Base-by-base conservation (phyloP, 129 eudicot species). In the Artemisia annua region DNA sequence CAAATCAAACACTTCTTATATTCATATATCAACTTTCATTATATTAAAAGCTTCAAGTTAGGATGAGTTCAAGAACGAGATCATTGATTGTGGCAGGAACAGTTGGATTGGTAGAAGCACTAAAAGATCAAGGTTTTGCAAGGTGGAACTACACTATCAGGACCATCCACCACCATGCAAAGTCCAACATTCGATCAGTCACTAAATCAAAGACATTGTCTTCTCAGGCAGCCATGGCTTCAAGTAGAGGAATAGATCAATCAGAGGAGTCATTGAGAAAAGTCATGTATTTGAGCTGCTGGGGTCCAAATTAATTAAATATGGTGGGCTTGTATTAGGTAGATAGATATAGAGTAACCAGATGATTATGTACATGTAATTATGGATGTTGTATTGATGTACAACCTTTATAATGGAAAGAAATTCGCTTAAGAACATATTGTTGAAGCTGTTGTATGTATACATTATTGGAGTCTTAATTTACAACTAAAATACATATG, bases 61-160 rank as follows among this genome's bases (percentile, higher is more conserved):
- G 10, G 46, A 80, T 80, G 84, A 63, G 84, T 77, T 82, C 83
- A 32, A 64, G 70, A 58, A 74, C 80, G 65, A 80, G 71, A 52
- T 78, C 81, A 15, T 80, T 80, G 81, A 69, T 80, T 30, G 83
- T 73, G 20, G 88, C 83, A 7, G 85, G 69, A 43, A 77, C 72
- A 52, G 72, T 80, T 1, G 88, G 88, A 54, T 50, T 78, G 28
- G 88, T 80, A 35, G 84, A 81, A 61, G 91, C 86, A 20, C 63
- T 85, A 16, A 85, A 82, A 68, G 87, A 85, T 69, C 89, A 85
- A 48, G 89, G 84, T 1, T 79, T 83, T 32, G 78, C 83, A 49
- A 78, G 88, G 35, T 87, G 92, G 92, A 87, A 87, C 60, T 69
- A 81, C 72, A 73, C 92, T 44, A 61, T 82, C 12, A 76, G 85